These are phyloP conservation scores for Coprinopsis marcescibilis DNA, from an alignment of 768 basidiomycete genomes.

Conservation along the genomic window DNA sequence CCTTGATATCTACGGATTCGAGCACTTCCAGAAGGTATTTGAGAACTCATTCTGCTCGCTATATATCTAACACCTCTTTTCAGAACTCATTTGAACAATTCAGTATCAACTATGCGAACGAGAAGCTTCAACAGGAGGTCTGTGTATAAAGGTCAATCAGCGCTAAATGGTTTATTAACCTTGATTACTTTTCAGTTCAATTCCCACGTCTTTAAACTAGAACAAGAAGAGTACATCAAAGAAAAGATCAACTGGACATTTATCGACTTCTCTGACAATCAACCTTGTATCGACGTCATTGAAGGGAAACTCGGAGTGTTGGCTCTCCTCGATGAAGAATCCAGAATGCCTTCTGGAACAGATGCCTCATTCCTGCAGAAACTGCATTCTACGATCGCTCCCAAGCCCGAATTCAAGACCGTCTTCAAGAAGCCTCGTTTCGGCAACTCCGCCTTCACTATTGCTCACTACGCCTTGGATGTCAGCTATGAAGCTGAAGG, in stretches of 20 bases:
- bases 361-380: conserved; percentile 93
- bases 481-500: conserved; percentile 99
- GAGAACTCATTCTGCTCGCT: not conserved
- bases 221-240: conserved; percentile 98
- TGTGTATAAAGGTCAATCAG: conserved; percentile 11
- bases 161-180: conserved; percentile 1
- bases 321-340: conserved; percentile 94
- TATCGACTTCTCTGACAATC: conserved; percentile 99
- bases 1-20: conserved; percentile 95
- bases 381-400: conserved; percentile 71
- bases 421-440: conserved; percentile 99
- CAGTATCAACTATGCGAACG: conserved; percentile 99
- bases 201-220: conserved; percentile 97
- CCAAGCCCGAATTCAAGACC: conserved; percentile 77
- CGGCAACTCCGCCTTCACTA: conserved; percentile 94
- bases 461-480: conserved; percentile 96
- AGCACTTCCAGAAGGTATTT: conserved; percentile 89
- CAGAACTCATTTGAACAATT: conserved; percentile 95
- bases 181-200: conserved; percentile 65
- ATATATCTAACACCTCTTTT: conserved; percentile 4
- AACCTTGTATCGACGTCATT: conserved; percentile 97
- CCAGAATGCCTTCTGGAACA: conserved; percentile 88
- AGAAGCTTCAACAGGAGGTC: conserved; percentile 96
- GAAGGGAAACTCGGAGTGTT: conserved; percentile 96
- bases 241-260: conserved; percentile 99